Base-by-base conservation (phyloP, 2,329 filamentous ascomycete species). In the Pseudogymnoascus sp. region DNA sequence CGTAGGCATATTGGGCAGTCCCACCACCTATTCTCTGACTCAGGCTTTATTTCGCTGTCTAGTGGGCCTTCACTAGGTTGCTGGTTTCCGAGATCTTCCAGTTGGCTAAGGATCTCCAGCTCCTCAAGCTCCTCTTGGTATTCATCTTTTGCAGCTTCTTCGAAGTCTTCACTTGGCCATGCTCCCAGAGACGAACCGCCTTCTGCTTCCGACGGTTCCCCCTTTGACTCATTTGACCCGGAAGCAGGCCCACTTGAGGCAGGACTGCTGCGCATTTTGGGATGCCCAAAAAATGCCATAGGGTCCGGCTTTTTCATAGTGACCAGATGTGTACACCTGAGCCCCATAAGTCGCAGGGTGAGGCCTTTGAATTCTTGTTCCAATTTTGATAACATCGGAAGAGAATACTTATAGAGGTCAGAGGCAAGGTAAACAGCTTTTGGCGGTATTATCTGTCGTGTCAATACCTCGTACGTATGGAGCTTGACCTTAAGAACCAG, bases 401-500 rank as follows among this genome's bases (percentile, higher is more conserved):
- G 73, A 0, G 90, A 81, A 69, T 86, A 89, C 60, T 83, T 86
- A 75, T 93, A 97, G 3, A 99, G 76, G 68, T 99, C 94, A 40
- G 93, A 87, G 0, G 91, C 88, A 5, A 82, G 77, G 58, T 76
- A 82, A 1, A 97, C 80, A 0, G 92, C 86, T 66, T 87, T 88
- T 0, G 90, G 87, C 1, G 87, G 82, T 3, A 89, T 84, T 5
- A 84, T 82, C 72, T 99, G 94, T 33, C 94, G 82, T 0, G 92
- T 96, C 60, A 90, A 82, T 18, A 97, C 89, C 73, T 97, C 92
- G 69, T 93, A 99, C 0, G 92, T 96, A 72, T 97, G 90, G 6
- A 97, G 77, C 72, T 99, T 99, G 66, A 97, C 82, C 74, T 99
- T 99, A 36, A 99, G 77, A 21, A 91, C 90, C 1, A 99, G 77